Percentiles rank a stretch among this genome's conserved stretches.
These are phyloP conservation scores for Davidsoniella neocaledoniae DNA, from an alignment of 2,329 filamentous ascomycete species.

Conservation along the genomic window DNA sequence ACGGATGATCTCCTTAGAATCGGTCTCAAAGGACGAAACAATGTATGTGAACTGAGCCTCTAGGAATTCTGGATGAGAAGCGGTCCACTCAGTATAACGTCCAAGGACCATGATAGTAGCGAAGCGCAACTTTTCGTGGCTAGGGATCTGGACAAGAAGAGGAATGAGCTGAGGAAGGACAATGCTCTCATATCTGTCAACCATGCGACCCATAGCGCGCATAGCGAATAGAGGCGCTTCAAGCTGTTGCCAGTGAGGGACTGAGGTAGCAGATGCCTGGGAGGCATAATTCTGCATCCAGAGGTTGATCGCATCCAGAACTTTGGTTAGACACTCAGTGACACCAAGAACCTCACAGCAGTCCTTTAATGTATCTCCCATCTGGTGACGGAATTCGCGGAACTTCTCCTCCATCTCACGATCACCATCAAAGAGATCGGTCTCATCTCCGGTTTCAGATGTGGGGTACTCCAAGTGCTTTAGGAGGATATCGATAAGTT, in stretches of 20 bases:
- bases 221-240: slow-evolving; percentile 92
- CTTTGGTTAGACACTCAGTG: slow-evolving; percentile 76
- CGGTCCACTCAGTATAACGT: slow-evolving; percentile 95
- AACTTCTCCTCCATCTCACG: slow-evolving; percentile 94
- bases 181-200: slow-evolving; percentile 70
- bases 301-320: slow-evolving; percentile 66
- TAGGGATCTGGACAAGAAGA: slow-evolving; percentile 80
- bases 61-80: slow-evolving; percentile 79
- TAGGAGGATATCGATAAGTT: slow-evolving; percentile 84
- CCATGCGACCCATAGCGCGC: slow-evolving; percentile 92
- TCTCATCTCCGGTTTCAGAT: slow-evolving; percentile 54
- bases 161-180: slow-evolving; percentile 87
- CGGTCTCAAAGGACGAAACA: slow-evolving; percentile 76
- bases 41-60: slow-evolving; percentile 92
- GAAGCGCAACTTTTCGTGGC: slow-evolving; percentile 95
- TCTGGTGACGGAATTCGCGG: slow-evolving; percentile 85
- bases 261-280: slow-evolving; percentile 53
- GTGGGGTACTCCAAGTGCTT: slow-evolving; percentile 76
- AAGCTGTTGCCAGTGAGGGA: slow-evolving; percentile 91
- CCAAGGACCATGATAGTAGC: slow-evolving; percentile 96
- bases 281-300: slow-evolving; percentile 76
- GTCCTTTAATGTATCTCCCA: slow-evolving; percentile 96
- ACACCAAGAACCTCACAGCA: slow-evolving; percentile 93
- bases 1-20: slow-evolving; percentile 77
- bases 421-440: slow-evolving; percentile 87